phyloP scores from a whole-genome alignment of 2,329 filamentous ascomycete genomes.

The Colletotrichum liriopes region DNA sequence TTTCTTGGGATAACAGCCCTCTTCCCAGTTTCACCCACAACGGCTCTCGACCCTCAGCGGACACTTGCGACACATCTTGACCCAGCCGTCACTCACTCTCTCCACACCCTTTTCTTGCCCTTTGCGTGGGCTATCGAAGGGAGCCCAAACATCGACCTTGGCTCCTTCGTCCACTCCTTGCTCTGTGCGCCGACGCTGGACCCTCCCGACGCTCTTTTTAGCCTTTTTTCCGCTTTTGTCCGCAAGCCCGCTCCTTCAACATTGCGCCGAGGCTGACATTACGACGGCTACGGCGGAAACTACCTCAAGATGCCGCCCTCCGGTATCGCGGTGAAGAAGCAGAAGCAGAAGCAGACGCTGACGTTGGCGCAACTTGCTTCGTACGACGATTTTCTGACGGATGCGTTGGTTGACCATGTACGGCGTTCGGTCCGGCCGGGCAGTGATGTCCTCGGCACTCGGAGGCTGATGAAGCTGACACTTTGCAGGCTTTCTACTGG shows the following conservation, averaged over 20 bases:
- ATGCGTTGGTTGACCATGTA: conserved; percentile 96
- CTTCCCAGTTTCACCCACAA: conserved; percentile 27
- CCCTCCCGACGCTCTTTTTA: conserved; percentile 36
- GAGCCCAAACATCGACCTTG: conserved; percentile 33
- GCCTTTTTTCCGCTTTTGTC: conserved; percentile 25
- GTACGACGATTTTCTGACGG: conserved; percentile 96
- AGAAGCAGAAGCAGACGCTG: conserved; percentile 80
- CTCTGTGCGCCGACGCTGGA: conserved; percentile 39
- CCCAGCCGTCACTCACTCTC: conserved; percentile 16
- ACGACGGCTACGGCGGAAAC: conserved; percentile 7
- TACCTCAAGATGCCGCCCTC: conserved; percentile 55
- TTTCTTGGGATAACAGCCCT: conserved; percentile 22
- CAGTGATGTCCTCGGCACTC: conserved; percentile 1
- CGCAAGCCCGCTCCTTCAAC: conserved; percentile 15
- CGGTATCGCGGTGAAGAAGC: conserved; percentile 59
- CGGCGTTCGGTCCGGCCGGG: conserved; percentile 54
- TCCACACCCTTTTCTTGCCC: conserved; percentile 1
- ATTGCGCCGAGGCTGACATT: conserved; percentile 29
- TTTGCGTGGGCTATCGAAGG: conserved; percentile 39
- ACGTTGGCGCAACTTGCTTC: conserved; percentile 90
- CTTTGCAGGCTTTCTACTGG: conserved; percentile 89
- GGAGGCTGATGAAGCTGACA: conserved; percentile 44
- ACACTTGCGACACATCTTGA: conserved; percentile 13
- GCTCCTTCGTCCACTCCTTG: conserved; percentile 36
- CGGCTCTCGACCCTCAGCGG: conserved; percentile 11